Percentiles rank a stretch among this genome's conserved stretches.
These are phyloP conservation scores for Brachypodium distachyon DNA, from an alignment of 202 grass and related monocot genomes.

Conservation along the genomic window DNA sequence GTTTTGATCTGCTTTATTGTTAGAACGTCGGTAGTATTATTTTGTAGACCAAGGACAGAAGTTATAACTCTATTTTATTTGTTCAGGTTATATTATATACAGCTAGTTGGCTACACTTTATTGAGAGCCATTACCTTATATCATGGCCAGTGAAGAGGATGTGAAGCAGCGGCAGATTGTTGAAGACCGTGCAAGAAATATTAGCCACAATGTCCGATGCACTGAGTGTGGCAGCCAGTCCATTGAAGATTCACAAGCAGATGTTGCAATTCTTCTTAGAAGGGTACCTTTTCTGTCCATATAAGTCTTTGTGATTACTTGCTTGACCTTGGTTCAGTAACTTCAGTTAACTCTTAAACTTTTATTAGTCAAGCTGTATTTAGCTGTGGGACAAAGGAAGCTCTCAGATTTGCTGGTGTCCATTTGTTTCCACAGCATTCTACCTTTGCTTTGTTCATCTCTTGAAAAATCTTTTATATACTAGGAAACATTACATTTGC, in stretches of 20 bases:
- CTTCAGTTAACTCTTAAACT: background rate
- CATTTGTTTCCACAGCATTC: background rate
- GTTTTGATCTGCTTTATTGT: background rate
- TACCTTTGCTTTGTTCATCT: background rate
- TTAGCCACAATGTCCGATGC: constrained; percentile 90
- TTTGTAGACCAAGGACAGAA: background rate
- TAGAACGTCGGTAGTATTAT: background rate
- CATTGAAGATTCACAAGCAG: constrained; percentile 96
- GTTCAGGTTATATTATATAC: background rate
- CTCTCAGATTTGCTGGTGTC: too few species aligned
- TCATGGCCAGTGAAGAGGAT: constrained; percentile 61
- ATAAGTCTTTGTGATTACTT: background rate
- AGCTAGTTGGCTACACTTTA: background rate
- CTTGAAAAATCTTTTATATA: too few species aligned
- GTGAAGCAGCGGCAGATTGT: constrained; percentile 62
- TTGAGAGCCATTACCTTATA: background rate
- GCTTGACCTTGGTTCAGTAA: background rate
- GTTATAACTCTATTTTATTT: background rate
- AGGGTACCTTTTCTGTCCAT: constrained; percentile 39
- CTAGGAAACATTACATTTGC: too few species aligned
- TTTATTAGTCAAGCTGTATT: background rate
- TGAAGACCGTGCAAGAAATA: constrained; percentile 75
- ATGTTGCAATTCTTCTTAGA: constrained; percentile 88
- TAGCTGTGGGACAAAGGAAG: too few species aligned
- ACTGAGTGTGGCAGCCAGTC: constrained; percentile 97